These are phyloP conservation scores for Aureobasidium namibiae DNA, from an alignment of 2,329 filamentous ascomycete genomes.

Conservation along the genomic window DNA sequence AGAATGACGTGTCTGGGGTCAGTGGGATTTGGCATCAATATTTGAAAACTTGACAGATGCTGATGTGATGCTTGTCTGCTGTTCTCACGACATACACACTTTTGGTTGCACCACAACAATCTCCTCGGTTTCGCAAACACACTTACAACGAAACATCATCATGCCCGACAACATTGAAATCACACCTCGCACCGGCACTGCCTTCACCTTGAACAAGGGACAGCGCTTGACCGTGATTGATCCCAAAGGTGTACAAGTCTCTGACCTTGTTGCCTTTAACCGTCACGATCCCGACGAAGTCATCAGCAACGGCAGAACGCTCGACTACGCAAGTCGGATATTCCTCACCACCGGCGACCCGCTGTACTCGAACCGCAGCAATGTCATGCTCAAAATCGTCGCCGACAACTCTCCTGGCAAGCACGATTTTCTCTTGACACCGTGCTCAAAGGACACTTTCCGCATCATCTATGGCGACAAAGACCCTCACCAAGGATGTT, in stretches of 20 bases:
- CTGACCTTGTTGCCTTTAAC: slow-evolving; percentile 18
- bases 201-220: slow-evolving; percentile 18
- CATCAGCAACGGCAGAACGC: slow-evolving; percentile 19
- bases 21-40: background rate
- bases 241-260: slow-evolving; percentile 18
- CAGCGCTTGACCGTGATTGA: slow-evolving; percentile 19
- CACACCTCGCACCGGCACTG: slow-evolving; percentile 17
- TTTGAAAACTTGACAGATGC: background rate
- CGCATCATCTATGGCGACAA: slow-evolving; percentile 21
- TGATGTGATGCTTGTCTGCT: background rate
- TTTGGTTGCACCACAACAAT: background rate
- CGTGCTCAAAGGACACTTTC: slow-evolving; percentile 19
- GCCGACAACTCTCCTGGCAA: slow-evolving; percentile 13
- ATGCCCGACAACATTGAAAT: slow-evolving; percentile 11
- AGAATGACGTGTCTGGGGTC: background rate
- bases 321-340: slow-evolving; percentile 19
- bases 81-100: background rate
- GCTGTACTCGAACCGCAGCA: slow-evolving; percentile 19
- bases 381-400: slow-evolving; percentile 13
- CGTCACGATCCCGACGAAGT: slow-evolving; percentile 17
- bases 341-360: slow-evolving; percentile 18
- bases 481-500: slow-evolving; percentile 22
- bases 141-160: background rate
- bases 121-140: background rate
- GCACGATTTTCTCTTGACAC: slow-evolving; percentile 20